Base-by-base conservation (phyloP, 805 yeast species). In the Myxozyma neotropica region DNA sequence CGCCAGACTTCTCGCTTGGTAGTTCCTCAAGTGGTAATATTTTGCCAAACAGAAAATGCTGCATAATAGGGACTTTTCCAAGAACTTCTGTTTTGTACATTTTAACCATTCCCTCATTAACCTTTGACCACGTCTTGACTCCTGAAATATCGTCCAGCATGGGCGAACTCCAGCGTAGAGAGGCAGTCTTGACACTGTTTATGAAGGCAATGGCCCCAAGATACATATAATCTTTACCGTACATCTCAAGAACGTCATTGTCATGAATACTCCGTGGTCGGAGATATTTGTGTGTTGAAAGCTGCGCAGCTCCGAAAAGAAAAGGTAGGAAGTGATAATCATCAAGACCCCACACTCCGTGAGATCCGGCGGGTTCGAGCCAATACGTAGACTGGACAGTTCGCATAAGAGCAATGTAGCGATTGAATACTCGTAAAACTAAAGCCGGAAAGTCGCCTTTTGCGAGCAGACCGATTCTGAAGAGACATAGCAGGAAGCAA, bases 321-420 rank as follows among this genome's bases (percentile, higher is more conserved):
- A 90, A 94, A 5, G 89, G 82, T 54, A 90, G 77, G 75, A 89
- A 97, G 78, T 90, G 90, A 73, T 94, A 97, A 70, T 94, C 99
- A 74, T 94, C 99, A 12, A 94, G 80, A 0, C 99, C 99, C 99
- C 99, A 94, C 1, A 91, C 96, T 0, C 99, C 99, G 73, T 93
- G 98, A 4, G 94, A 86, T 0, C 99, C 99, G 0, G 99, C 99
- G 0, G 99, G 99, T 70, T 94, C 99, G 46, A 94, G 75, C 44
- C 87, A 88, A 70, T 93, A 94, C 0, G 81, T 79, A 1, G 83
- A 77, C 69, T 94, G 97, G 42, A 94, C 69, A 0, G 70, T 72
- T 55, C 99, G 80, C 94, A 92, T 92, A 3, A 83, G 77, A 21
- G 75, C 66, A 56, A 89, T 77, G 72, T 94, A 94, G 48, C 77